phyloP scores from a whole-genome alignment of 2,329 filamentous ascomycete genomes.

The Nemania sp. region DNA sequence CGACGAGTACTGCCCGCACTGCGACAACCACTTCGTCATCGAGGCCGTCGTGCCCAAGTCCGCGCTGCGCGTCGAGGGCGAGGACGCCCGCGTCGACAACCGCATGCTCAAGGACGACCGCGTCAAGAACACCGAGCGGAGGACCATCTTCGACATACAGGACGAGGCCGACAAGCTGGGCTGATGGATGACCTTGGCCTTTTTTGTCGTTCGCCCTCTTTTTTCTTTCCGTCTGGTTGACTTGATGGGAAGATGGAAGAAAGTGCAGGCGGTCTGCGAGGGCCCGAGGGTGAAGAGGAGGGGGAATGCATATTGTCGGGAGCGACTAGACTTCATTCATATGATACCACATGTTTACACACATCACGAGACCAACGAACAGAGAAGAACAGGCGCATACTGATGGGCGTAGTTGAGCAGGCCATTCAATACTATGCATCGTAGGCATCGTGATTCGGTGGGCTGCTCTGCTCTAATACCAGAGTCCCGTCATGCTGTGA shows the following conservation, averaged over 20 bases:
- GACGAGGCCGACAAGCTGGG: conserved; percentile 77
- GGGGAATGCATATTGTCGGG: conserved; percentile 19
- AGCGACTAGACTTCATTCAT: conserved; percentile 38
- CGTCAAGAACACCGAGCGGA: conserved; percentile 60
- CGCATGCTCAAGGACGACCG: conserved; percentile 94
- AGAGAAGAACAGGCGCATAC: conserved; percentile 10
- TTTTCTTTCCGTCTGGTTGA: background rate
- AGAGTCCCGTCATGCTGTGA: conserved; percentile 13
- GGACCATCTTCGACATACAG: conserved; percentile 76
- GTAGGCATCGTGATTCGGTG: conserved; percentile 22
- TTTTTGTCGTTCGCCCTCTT: background rate
- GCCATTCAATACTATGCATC: conserved; percentile 15
- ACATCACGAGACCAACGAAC: conserved; percentile 28
- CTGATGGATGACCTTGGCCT: conserved; percentile 44
- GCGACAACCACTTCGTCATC: conserved; percentile 97
- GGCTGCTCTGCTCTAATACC: background rate
- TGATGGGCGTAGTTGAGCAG: conserved; percentile 2
- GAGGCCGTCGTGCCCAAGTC: conserved; percentile 86
- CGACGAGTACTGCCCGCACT: conserved; percentile 98
- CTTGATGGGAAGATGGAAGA: background rate
- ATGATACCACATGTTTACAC: conserved; percentile 40
- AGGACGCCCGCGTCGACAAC: conserved; percentile 82
- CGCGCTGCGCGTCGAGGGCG: conserved; percentile 83
- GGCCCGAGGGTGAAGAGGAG: background rate
- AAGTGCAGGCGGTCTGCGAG: background rate